Evolutionary conservation across 352 stramenopile species (phyloP).

Genomic region (Globisporangium mamillatum): DNA sequence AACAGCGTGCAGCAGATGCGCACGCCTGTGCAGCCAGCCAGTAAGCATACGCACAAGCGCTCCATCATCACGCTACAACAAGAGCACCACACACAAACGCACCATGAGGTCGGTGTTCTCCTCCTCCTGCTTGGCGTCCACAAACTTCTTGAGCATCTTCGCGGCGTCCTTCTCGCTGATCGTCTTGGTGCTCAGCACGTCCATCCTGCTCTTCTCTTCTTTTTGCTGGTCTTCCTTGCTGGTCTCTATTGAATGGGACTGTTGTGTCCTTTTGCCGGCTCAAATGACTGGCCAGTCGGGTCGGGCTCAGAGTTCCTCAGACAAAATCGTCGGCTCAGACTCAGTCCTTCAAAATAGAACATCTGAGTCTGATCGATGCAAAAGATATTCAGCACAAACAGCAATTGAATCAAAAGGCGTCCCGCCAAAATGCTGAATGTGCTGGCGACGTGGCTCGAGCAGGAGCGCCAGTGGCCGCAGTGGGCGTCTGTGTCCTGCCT

Average conservation of each 20-base stretch:
- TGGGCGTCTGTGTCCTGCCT: conserved; percentile 52
- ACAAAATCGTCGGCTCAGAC: neutral
- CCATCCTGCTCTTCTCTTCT: conserved; percentile 30
- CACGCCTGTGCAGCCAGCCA: neutral
- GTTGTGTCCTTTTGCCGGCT: conserved; percentile 2
- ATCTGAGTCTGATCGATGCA: conserved; percentile 13
- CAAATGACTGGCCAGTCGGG: conserved; percentile 11
- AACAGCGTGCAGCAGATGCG: neutral
- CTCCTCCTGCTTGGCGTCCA: conserved; percentile 59
- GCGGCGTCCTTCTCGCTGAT: conserved; percentile 62
- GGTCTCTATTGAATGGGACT: neutral
- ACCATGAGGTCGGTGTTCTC: conserved; percentile 72
- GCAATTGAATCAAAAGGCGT: neutral
- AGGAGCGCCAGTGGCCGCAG: conserved; percentile 45
- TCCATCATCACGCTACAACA: conserved; percentile 12
- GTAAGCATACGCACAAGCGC: neutral
- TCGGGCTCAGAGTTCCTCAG: conserved; percentile 11
- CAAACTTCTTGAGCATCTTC: conserved; percentile 79
- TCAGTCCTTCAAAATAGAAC: neutral
- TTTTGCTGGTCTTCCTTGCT: neutral
- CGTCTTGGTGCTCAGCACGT: conserved; percentile 59
- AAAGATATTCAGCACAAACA: conserved; percentile 11
- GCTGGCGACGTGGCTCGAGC: conserved; percentile 27
- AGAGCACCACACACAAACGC: conserved; percentile 13
- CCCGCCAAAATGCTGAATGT: conserved; percentile 7